Percentiles rank a stretch among this genome's conserved stretches.
phyloP scores from a whole-genome alignment of 1,139 yeast species.

The Saccharomyces hybrid region DNA sequence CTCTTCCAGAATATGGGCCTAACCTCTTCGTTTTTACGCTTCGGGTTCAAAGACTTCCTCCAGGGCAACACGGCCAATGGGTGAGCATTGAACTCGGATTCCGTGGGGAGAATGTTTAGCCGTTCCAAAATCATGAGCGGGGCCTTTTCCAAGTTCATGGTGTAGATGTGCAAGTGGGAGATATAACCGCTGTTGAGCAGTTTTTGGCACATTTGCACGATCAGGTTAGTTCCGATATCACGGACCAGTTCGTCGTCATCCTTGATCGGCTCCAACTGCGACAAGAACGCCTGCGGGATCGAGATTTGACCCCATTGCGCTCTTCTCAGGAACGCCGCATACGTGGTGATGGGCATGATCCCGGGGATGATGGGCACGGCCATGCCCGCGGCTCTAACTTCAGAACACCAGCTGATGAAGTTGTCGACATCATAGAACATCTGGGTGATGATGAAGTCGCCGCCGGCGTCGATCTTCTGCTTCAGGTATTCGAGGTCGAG shows the following conservation, averaged over 20 bases:
- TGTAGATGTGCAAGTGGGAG: slow-evolving; percentile 87
- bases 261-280: too few relatives aligned
- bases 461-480: slow-evolving; percentile 90
- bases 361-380: slow-evolving; percentile 91
- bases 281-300: too few relatives aligned
- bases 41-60: slow-evolving; percentile 83
- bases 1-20: slow-evolving; percentile 97
- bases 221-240: slow-evolving; percentile 74
- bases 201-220: slow-evolving; percentile 75
- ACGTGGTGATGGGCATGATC: slow-evolving; percentile 95
- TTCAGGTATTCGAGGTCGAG: slow-evolving; percentile 57
- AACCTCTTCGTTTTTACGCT: slow-evolving; percentile 72
- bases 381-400: slow-evolving; percentile 68
- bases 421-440: slow-evolving; percentile 85
- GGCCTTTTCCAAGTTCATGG: slow-evolving; percentile 91
- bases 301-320: slow-evolving; percentile 88
- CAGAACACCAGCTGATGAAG: slow-evolving; percentile 74
- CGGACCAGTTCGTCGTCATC: slow-evolving; percentile 88
- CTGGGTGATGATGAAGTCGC: slow-evolving; percentile 87
- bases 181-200: slow-evolving; percentile 66
- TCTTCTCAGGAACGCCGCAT: slow-evolving; percentile 84
- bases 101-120: slow-evolving; percentile 46
- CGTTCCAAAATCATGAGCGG: slow-evolving; percentile 81
- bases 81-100: slow-evolving; percentile 15
- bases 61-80: slow-evolving; percentile 53